Evolutionary conservation across 2,329 filamentous ascomycete species (phyloP).

Genomic region (Neoscytalidium dimidiatum): DNA sequence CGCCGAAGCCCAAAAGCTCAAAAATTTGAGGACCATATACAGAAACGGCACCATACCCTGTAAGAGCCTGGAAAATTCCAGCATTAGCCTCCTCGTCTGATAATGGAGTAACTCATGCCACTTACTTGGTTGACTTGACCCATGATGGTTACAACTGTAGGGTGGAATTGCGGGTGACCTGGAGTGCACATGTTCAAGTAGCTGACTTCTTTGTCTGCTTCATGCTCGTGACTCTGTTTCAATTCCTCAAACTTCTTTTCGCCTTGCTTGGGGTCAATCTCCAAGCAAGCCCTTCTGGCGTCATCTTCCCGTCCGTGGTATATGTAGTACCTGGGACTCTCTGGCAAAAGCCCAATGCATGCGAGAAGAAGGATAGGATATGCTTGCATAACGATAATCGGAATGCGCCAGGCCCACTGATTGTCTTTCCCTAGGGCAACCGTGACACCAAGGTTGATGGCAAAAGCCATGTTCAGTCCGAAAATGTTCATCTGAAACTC

Average conservation of each 20-base stretch:
- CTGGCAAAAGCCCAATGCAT: conserved; percentile 56
- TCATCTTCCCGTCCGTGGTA: conserved; percentile 53
- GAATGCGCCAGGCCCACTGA: conserved; percentile 64
- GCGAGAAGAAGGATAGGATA: conserved; percentile 58
- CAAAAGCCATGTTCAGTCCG: conserved; percentile 62
- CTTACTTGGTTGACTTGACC: conserved; percentile 60
- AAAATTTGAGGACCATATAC: conserved; percentile 67
- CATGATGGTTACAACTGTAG: conserved; percentile 63
- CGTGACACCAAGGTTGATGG: conserved; percentile 59
- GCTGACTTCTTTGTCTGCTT: conserved; percentile 48
- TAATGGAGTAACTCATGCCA: fast-evolving
- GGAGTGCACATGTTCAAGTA: conserved; percentile 62
- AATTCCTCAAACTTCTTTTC: conserved; percentile 54
- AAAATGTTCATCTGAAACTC: conserved; percentile 68
- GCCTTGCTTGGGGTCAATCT: conserved; percentile 55
- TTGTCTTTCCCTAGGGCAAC: conserved; percentile 55
- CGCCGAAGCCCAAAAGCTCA: conserved; percentile 59
- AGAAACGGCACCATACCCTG: conserved; percentile 61
- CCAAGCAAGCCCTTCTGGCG: conserved; percentile 50
- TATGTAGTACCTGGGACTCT: conserved; percentile 61
- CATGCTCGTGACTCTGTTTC: conserved; percentile 52
- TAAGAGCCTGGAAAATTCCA: conserved; percentile 46
- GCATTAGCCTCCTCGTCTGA: neutral
- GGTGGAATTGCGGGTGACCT: conserved; percentile 58
- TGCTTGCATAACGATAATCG: conserved; percentile 62